Evolutionary conservation across 108 stramenopile genomes (phyloP), one percentile per base, ranked within the genome.

Genomic region (Pseudonitzschia multiseries): DNA sequence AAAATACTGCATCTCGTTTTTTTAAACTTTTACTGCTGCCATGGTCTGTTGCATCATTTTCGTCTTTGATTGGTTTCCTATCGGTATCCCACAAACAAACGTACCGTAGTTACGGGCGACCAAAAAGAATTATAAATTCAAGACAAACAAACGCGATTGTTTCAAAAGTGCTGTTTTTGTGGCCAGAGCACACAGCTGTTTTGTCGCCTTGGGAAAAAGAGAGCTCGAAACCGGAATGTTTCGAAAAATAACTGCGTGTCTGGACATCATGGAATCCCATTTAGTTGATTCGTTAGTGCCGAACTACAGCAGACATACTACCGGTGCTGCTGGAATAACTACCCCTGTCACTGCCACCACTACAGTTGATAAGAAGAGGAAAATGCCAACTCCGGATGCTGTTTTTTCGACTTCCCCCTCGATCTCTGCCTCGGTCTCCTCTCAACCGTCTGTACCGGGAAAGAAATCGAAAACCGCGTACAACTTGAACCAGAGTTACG

Each of bases 101-200:
- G 52, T n/a, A 52, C 18, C n/a, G 5, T 0, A 71, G 71, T 15
- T 62, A 20, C 28, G 41, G 22, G 71, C 41, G 36, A 66, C 76
- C 13, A 22, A 31, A 17, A 77, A 72, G 71, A 65, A 69, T 52
- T 70, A 68, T n/a, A 33, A 43, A 22, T 79, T 79, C 41, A 51
- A 26, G n/a, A 33, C 29, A 3, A 79, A 62, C 21, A 69, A 44
- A 51, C 60, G 79, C 22, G 67, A 79, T 36, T 72, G 79, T 42
- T 64, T 66, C 69, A 79, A 79, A 56, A 69, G 73, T 48, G 79
- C 65, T 40, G 69, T 79, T 50, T 79, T 79, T 57, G 73, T 79
- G 36, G 79, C 73, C 27, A 52, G 79, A 62, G 61, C 36, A 62
- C 61, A 62, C 33, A 62, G 33, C 20, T 62, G 61, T 33, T 62